Percentiles rank a stretch among this genome's conserved stretches.
Evolutionary conservation across 75 land plant species (phyloP).

Genomic region (Selaginella moellendorffii): DNA sequence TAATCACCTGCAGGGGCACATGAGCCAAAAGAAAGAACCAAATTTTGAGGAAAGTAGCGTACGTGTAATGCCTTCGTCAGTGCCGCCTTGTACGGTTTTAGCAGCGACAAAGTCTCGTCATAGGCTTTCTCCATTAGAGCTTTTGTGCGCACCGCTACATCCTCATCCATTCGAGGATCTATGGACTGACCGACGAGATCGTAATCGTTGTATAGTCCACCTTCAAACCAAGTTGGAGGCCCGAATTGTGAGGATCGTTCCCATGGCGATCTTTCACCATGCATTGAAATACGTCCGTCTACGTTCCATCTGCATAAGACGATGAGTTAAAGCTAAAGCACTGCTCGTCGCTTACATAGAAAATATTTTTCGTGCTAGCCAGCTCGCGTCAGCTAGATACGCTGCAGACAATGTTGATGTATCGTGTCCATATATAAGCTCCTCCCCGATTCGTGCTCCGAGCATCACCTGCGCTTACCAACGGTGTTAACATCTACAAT

Average conservation of each 20-base stretch:
- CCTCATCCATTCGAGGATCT: constrained; percentile 55
- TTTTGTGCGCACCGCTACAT: constrained; percentile 37
- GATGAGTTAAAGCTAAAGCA: too few species aligned
- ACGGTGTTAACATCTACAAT: too few species aligned
- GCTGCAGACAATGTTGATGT: constrained; percentile 54
- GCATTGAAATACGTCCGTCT: constrained; percentile 66
- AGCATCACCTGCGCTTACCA: constrained; percentile 62
- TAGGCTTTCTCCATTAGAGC: constrained; percentile 42
- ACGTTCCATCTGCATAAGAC: constrained; percentile 58
- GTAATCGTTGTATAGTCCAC: constrained; percentile 69
- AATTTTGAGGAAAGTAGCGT: too few species aligned
- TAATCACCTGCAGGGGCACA: too few species aligned
- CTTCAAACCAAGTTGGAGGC: constrained; percentile 72
- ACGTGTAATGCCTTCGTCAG: constrained; percentile 64
- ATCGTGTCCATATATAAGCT: constrained; percentile 78
- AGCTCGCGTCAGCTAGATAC: constrained; percentile 72
- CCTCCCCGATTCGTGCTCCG: constrained; percentile 85
- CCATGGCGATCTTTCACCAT: constrained; percentile 72
- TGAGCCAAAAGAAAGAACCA: constrained; percentile 7
- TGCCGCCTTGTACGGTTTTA: constrained; percentile 65
- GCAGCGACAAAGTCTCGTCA: constrained; percentile 33
- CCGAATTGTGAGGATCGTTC: constrained; percentile 35
- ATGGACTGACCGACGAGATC: too few species aligned
- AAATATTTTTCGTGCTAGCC: constrained; percentile 81
- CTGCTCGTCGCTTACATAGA: constrained; percentile 38